These are phyloP conservation scores for Priceomyces castillae DNA, from an alignment of 805 yeast genomes.

Conservation along the genomic window DNA sequence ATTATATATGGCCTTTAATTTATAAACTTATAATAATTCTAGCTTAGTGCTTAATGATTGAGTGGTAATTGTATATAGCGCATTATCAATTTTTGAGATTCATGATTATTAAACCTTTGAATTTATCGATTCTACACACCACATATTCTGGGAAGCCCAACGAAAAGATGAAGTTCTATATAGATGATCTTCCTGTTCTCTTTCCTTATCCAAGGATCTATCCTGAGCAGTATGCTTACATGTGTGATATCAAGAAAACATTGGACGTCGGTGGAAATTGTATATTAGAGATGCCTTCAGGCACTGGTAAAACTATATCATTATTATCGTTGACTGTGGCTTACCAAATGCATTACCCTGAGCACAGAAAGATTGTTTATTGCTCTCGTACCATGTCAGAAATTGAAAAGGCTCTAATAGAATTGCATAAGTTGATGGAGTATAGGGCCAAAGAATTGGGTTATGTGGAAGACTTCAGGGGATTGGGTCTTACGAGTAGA, in stretches of 20 bases:
- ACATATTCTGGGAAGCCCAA: no score
- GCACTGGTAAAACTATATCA: slow-evolving; percentile 97
- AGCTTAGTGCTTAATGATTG: no score
- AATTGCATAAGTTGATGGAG: slow-evolving; percentile 83
- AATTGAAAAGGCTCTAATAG: slow-evolving; percentile 94
- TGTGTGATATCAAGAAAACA: slow-evolving; percentile 92
- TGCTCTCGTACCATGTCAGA: slow-evolving; percentile 99
- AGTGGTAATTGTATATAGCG: no score
- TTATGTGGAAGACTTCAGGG: slow-evolving; percentile 84
- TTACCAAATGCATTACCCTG: slow-evolving; percentile 92
- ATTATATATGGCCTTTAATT: no score
- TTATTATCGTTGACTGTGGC: slow-evolving; percentile 89
- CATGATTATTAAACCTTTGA: no score
- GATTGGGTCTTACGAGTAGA: slow-evolving; percentile 90
- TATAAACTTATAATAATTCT: no score
- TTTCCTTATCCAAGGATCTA: slow-evolving; percentile 96
- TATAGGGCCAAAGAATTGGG: slow-evolving; percentile 83
- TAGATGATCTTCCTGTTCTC: slow-evolving; percentile 92
- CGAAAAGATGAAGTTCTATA: slow-evolving; percentile 63
- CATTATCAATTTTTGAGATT: no score
- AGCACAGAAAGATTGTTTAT: slow-evolving; percentile 88
- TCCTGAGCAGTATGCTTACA: slow-evolving; percentile 97
- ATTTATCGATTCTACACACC: no score
- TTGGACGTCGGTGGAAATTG: slow-evolving; percentile 96
- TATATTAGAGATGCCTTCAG: slow-evolving; percentile 98